Evolutionary conservation across 306 rosid species (phyloP).

Genomic region (Urtica urens): DNA sequence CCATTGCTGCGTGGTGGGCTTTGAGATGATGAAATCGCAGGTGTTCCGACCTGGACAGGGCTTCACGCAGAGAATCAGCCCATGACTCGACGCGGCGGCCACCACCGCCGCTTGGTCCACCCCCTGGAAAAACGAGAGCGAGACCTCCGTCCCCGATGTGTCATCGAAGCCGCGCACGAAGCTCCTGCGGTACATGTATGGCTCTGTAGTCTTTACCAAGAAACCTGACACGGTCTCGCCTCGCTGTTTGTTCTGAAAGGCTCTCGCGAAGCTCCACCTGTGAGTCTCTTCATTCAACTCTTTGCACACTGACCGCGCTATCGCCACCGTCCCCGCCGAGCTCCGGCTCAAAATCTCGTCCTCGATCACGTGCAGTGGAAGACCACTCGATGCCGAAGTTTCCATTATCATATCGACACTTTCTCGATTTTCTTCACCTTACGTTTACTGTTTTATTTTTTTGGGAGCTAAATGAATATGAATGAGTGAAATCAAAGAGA

Average conservation of each 20-base stretch:
- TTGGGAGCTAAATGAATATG: too few relatives aligned
- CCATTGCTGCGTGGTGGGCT: constrained; percentile 7
- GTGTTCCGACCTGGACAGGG: not conserved
- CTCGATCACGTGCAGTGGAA: not conserved
- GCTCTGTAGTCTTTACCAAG: not conserved
- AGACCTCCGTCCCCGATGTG: not conserved
- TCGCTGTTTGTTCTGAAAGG: not conserved
- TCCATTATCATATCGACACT: too few relatives aligned
- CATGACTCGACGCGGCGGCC: not conserved
- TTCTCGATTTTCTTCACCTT: too few relatives aligned
- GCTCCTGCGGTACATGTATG: not conserved
- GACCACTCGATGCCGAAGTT: too few relatives aligned
- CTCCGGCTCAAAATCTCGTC: not conserved
- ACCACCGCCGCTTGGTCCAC: not conserved
- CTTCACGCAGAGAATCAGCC: not conserved
- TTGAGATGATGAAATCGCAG: not conserved
- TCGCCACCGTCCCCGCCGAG: not conserved
- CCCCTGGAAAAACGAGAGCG: not conserved
- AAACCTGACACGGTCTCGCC: not conserved
- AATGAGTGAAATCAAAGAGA: too few relatives aligned
- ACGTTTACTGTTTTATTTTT: too few relatives aligned
- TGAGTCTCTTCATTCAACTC: not conserved
- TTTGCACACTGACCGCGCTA: not conserved
- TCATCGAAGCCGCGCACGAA: not conserved
- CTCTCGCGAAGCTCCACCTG: not conserved